phyloP scores from a whole-genome alignment of 352 stramenopile genomes.

The Phytopythium sindhum region DNA sequence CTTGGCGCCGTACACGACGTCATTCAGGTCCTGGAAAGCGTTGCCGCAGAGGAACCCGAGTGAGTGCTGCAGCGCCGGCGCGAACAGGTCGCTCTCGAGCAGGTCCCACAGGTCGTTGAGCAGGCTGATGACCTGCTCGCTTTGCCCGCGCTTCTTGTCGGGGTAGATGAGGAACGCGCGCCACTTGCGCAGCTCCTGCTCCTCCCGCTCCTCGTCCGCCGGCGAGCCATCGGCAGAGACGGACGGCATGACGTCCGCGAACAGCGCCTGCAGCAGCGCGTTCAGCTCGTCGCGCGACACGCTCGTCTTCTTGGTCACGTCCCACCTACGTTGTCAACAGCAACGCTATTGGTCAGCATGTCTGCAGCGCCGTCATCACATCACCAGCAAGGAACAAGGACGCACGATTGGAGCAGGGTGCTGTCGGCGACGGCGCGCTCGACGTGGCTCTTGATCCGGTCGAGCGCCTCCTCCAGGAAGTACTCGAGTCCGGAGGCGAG shows the following conservation, averaged over 20 bases:
- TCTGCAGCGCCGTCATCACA: not conserved
- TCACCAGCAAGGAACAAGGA: not conserved
- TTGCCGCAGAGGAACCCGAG: slow-evolving; percentile 76
- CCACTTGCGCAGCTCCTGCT: slow-evolving; percentile 42
- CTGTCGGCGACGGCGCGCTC: slow-evolving; percentile 48
- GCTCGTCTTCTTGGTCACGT: slow-evolving; percentile 66
- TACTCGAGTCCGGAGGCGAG: slow-evolving; percentile 76
- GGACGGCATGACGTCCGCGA: slow-evolving; percentile 51
- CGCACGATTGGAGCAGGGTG: slow-evolving; percentile 47
- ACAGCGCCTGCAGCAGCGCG: slow-evolving; percentile 64
- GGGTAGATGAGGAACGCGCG: slow-evolving; percentile 71
- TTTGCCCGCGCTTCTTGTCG: slow-evolving; percentile 63
- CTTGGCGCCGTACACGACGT: slow-evolving; percentile 58
- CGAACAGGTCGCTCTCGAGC: slow-evolving; percentile 75
- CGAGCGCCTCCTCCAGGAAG: slow-evolving; percentile 65
- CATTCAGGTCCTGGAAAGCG: slow-evolving; percentile 77
- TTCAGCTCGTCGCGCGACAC: slow-evolving; percentile 73
- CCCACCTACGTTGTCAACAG: slow-evolving; percentile 25
- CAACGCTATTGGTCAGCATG: not conserved
- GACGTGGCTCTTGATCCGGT: slow-evolving; percentile 58
- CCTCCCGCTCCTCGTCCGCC: slow-evolving; percentile 25
- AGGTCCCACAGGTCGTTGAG: slow-evolving; percentile 83
- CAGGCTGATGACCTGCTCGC: slow-evolving; percentile 72
- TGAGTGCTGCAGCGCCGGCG: slow-evolving; percentile 63
- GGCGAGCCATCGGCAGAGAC: slow-evolving; percentile 11